Base-by-base conservation (phyloP, 257 asterid species). In the Capsicum rhomboideum region DNA sequence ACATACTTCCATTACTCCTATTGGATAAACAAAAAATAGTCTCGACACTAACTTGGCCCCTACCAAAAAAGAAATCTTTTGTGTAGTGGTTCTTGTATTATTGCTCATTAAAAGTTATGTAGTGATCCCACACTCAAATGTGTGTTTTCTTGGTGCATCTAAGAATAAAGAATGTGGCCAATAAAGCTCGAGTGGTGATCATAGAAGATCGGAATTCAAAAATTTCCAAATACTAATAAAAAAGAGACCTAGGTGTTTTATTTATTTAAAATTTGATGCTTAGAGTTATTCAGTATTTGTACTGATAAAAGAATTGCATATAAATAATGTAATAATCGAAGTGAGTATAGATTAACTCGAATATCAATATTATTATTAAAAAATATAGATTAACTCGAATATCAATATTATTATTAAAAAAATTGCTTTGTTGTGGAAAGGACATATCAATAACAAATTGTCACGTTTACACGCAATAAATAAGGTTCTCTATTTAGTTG, bases 381-480 rank as follows among this genome's bases (percentile, higher is more conserved):
- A 26, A 7, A 7, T 5, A 69, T 10, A 20, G 37, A 6, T 69
- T 37, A 69, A 18, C 2, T 69, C 18, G 17, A 2, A 37, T 40
- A 69, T 8, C 49, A n/a, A n/a, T n/a, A 64, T 28, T 0, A 29
- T 34, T 68, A 8, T 34, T 68, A 8, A 8, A 34, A 26, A 7
- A 7, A 17, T 8, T n/a, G 20, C n/a, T 71, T 71, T 40, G 28
- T n/a, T n/a, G 11, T 71, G 55, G 53, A 71, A 71, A 46, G 4
- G 14, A 26, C 34, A 21, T n/a, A 14, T 74, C 42, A 46, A 74
- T 14, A 23, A 46, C 16, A 74, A 11, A 23, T 74, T 2, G 80
- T 46, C 59, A 75, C 61, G 80, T 74, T 74, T 14, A 74, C 80
- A 74, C 61, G 59, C 80, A 49, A 75, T 75, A 74, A 74, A 74